phyloP scores from a whole-genome alignment of 805 yeast genomes.

The Candida silvicultrix region DNA sequence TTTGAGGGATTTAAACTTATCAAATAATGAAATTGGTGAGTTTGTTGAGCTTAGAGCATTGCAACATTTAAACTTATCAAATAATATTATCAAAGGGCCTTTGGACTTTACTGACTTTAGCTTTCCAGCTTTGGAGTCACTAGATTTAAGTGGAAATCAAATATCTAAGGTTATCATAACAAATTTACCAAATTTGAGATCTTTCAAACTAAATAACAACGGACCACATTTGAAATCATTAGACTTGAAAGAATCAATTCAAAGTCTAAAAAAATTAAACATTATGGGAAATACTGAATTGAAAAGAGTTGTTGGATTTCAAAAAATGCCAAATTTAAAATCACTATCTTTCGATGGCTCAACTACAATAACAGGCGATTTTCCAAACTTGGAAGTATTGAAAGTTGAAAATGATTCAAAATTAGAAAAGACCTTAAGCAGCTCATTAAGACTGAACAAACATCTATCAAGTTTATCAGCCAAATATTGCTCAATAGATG shows the following conservation, averaged over 20 bases:
- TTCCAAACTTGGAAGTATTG: not conserved
- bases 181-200: conserved; percentile 28
- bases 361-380: not conserved
- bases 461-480: not conserved
- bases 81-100: conserved; percentile 24
- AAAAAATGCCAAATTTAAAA: not conserved
- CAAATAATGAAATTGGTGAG: conserved; percentile 30
- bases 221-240: not conserved
- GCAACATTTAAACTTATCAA: conserved; percentile 29
- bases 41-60: conserved; percentile 14
- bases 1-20: conserved; percentile 20
- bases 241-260: not conserved
- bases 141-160: conserved; percentile 26
- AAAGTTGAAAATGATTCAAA: not conserved
- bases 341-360: conserved; percentile 1
- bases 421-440: not conserved
- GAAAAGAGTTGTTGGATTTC: not conserved
- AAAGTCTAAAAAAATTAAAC: conserved; percentile 6
- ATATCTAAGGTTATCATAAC: conserved; percentile 25
- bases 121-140: conserved; percentile 25
- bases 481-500: not conserved
- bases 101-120: conserved; percentile 4
- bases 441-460: not conserved
- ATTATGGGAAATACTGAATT: not conserved
- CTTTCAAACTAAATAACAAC: conserved; percentile 35